Conservation (phyloP, 371 early-diverging fungal species). For the Cokeromyces recurvatus region DNA sequence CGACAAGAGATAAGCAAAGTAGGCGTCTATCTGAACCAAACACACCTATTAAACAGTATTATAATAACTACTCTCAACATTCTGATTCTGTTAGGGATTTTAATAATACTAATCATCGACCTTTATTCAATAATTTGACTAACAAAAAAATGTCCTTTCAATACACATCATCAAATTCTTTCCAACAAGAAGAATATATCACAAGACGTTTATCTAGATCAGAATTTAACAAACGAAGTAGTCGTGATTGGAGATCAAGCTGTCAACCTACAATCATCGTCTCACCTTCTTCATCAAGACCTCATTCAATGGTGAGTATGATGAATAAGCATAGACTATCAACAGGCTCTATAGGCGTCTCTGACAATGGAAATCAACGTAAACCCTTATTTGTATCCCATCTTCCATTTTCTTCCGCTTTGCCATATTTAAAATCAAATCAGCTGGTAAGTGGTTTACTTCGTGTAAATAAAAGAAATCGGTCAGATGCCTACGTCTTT, state of each 20-base stretch:
- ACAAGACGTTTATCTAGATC: too few species aligned
- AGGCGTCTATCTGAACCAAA: constrained; percentile 43
- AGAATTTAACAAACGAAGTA: constrained; percentile 1
- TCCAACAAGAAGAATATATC: too few species aligned
- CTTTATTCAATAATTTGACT: too few species aligned
- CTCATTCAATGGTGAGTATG: constrained; percentile 2
- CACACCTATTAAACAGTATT: too few species aligned
- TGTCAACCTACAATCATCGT: neutral
- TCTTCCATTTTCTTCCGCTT: constrained; percentile 47
- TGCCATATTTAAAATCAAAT: constrained; percentile 40
- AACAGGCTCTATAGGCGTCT: neutral
- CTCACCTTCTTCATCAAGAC: neutral
- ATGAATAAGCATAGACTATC: constrained; percentile 4
- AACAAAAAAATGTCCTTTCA: constrained; percentile 11
- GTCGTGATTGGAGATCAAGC: constrained; percentile 3
- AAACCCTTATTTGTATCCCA: constrained; percentile 52
- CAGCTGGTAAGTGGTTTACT: constrained; percentile 61
- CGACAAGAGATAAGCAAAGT: constrained; percentile 17
- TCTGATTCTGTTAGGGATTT: too few species aligned
- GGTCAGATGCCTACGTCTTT: constrained; percentile 82
- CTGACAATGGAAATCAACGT: constrained; percentile 16
- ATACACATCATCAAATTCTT: too few species aligned
- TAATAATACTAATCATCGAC: too few species aligned
- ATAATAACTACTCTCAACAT: too few species aligned
- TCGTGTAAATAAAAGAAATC: constrained; percentile 78